phyloP scores from a whole-genome alignment of 768 basidiomycete genomes.

The Auricularia sp. region DNA sequence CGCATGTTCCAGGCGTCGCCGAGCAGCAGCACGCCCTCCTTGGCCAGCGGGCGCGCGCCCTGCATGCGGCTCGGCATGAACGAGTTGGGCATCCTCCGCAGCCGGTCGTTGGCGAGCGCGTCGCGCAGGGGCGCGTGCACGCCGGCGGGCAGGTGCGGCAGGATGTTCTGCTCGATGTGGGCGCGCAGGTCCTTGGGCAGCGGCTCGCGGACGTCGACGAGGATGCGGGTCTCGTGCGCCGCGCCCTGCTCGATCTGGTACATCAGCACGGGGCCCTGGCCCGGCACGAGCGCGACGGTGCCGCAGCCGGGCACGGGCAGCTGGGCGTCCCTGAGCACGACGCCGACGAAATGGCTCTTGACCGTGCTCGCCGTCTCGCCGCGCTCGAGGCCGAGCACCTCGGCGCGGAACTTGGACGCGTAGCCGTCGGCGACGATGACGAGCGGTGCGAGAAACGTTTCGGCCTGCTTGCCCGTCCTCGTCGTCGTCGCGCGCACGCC shows the following conservation, averaged over 20 bases:
- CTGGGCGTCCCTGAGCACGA: conserved; percentile 65
- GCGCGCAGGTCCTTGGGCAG: conserved; percentile 70
- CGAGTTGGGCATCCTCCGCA: conserved; percentile 91
- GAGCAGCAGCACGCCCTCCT: conserved; percentile 69
- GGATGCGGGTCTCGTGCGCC: conserved; percentile 81
- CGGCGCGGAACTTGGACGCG: conserved; percentile 80
- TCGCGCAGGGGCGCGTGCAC: conserved; percentile 54
- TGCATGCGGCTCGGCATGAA: conserved; percentile 80
- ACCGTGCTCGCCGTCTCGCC: conserved; percentile 37
- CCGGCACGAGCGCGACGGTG: conserved; percentile 73
- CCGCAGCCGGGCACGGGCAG: conserved; percentile 72
- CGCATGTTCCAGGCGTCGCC: conserved; percentile 99
- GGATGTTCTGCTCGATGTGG: conserved; percentile 61
- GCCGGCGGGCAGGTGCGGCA: conserved; percentile 70
- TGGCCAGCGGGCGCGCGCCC: conserved; percentile 33
- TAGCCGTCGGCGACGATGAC: conserved; percentile 91
- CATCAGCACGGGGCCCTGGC: conserved; percentile 77
- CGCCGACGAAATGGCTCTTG: conserved; percentile 76
- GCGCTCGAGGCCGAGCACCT: conserved; percentile 45
- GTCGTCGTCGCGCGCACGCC: conserved; percentile 55
- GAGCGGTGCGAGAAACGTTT: conserved; percentile 60
- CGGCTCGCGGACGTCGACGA: conserved; percentile 81
- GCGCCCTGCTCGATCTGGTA: conserved; percentile 68
- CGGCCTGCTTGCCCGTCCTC: conserved; percentile 31
- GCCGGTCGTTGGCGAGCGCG: conserved; percentile 69